A percentile compares a stretch with the other conserved stretches of the same genome.
These are phyloP conservation scores for Sarcomyxa edulis DNA, from an alignment of 768 basidiomycete genomes.

Conservation along the genomic window DNA sequence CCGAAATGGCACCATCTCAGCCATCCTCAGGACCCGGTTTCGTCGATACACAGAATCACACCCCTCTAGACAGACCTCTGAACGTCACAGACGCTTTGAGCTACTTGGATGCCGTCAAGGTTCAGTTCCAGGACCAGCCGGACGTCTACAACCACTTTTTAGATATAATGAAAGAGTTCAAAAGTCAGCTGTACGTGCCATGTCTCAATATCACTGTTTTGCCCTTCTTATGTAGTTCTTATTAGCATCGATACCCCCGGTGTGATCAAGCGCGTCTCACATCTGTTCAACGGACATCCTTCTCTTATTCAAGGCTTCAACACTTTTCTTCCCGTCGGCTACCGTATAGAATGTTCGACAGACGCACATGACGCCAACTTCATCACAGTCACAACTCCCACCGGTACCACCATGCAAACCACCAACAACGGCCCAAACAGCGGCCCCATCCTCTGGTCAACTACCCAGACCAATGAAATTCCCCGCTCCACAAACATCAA, in stretches of 20 bases:
- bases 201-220: neutral
- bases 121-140: conserved; percentile 87
- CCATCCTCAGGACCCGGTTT: neutral
- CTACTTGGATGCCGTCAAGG: conserved; percentile 91
- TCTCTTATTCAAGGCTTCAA: conserved; percentile 96
- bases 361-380: conserved; percentile 59
- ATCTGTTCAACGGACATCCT: conserved; percentile 88
- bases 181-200: conserved; percentile 74
- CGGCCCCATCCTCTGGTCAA: conserved; percentile 33
- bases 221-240: conserved; percentile 1
- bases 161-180: conserved; percentile 99
- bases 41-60: conserved; percentile 24
- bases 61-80: conserved; percentile 54
- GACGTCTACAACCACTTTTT: conserved; percentile 92
- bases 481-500: too few species aligned
- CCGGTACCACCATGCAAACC: conserved; percentile 57
- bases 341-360: conserved; percentile 79
- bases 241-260: conserved; percentile 93
- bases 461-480: too few species aligned
- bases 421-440: conserved; percentile 39
- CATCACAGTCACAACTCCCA: conserved; percentile 77
- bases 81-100: conserved; percentile 92
- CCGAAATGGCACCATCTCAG: too few species aligned
- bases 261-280: conserved; percentile 92
- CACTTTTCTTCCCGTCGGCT: conserved; percentile 92